Evolutionary conservation across 2,329 filamentous ascomycete genomes (phyloP), one percentile per base, ranked within the genome.

Genomic region (Pyrenophora teres): DNA sequence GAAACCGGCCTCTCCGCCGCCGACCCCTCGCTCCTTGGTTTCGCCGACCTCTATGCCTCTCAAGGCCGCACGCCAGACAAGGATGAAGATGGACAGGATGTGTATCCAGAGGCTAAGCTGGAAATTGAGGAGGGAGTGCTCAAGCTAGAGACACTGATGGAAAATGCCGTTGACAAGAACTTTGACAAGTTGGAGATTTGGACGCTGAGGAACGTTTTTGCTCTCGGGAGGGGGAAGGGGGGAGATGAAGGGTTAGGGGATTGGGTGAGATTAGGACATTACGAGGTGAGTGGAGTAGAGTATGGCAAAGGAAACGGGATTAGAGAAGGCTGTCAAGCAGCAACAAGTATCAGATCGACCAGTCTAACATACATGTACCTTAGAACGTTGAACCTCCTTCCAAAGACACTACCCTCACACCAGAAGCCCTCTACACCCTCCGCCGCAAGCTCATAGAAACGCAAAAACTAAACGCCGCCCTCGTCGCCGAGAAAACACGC

Each of bases 221-320:
- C 76, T 38, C 69, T 80, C 31, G 75, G 75, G 23, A 69, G 87
- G 23, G 89, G 93, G 40, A 67, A 69, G 41, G 45, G 45, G 16
- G 88, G 92, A 42, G 67, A 69, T 39, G 70, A 64, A 33, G 65
- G 64, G 27, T 77, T 89, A 64, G 83, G 84, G 51, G 82, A 84
- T 50, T 97, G 89, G 85, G 87, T 97, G 59, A 81, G 88, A 46
- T 78, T 99, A 58, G 83, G 84, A 40, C 93, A 97, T 79, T 97
- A 99, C 76, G 85, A 92, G 72, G 90, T 85, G 68, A 40, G 68
- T 60, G 18, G 9, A 30, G 10, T 15, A 30, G n/a, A 10, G 2
- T 39, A n/a, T 31, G n/a, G 23, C 4, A 23, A 23, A 45, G 15
- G 23, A 13, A 15, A 10, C n/a, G 16, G 39, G 13, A 12, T 13